Evolutionary conservation across 805 yeast genomes (phyloP).

Genomic region (Tanozyma kutaoensis): DNA sequence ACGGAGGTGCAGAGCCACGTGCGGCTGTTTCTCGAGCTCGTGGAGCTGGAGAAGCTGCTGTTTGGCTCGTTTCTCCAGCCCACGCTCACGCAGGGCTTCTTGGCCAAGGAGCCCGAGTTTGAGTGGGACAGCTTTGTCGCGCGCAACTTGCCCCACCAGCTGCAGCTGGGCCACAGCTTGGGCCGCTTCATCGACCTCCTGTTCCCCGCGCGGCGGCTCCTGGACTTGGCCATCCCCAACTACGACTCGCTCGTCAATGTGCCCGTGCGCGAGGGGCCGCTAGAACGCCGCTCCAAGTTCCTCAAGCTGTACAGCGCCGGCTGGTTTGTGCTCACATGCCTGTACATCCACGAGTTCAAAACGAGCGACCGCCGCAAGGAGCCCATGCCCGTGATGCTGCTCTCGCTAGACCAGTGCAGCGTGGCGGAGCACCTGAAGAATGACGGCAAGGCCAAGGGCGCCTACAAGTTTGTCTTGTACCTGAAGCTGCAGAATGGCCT

Average conservation of each 20-base stretch:
- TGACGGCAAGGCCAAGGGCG: constrained; percentile 41
- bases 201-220: constrained; percentile 21
- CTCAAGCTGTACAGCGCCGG: constrained; percentile 84
- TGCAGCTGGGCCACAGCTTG: constrained; percentile 13
- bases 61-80: constrained; percentile 56
- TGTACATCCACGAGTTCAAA: constrained; percentile 83
- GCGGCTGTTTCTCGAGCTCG: constrained; percentile 53
- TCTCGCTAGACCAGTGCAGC: constrained; percentile 66
- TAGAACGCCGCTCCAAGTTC: constrained; percentile 86
- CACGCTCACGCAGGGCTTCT: constrained; percentile 39
- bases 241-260: constrained; percentile 57
- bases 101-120: constrained; percentile 62
- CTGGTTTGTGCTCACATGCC: constrained; percentile 84
- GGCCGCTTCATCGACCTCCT: constrained; percentile 28
- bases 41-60: constrained; percentile 63
- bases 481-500: constrained; percentile 61
- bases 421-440: constrained; percentile 73
- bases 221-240: constrained; percentile 51
- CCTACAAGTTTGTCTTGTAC: constrained; percentile 67
- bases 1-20: constrained; percentile 77
- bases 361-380: constrained; percentile 70
- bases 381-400: constrained; percentile 69
- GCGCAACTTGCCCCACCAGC: constrained; percentile 35
- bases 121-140: constrained; percentile 85
- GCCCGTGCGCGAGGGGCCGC: constrained; percentile 56